phyloP scores from a whole-genome alignment of 768 basidiomycete genomes.

The Pulveroboletus sp. region DNA sequence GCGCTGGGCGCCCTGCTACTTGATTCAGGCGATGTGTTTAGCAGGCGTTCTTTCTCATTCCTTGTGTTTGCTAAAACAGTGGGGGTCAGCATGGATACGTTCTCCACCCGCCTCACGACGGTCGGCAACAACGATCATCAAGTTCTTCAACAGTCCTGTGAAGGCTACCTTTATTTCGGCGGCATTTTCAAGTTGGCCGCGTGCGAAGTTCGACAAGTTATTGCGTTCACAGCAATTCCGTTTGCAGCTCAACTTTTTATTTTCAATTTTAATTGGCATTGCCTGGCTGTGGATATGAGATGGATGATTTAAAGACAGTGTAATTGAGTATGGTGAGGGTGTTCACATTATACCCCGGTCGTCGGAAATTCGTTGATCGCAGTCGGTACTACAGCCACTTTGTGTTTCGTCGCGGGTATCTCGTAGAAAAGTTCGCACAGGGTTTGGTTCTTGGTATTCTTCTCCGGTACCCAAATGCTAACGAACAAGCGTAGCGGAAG shows the following conservation, averaged over 20 bases:
- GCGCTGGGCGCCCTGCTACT: neutral
- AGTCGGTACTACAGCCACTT: neutral
- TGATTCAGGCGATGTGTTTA: neutral
- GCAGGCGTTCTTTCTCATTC: neutral
- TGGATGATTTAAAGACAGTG: neutral
- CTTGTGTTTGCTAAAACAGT: neutral
- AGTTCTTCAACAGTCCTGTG: neutral
- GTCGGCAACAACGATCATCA: slow-evolving; percentile 1
- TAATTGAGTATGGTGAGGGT: neutral
- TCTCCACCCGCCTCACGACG: slow-evolving; percentile 4
- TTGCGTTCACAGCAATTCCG: slow-evolving; percentile 2
- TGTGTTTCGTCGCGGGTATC: neutral
- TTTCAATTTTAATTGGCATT: neutral
- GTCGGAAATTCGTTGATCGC: neutral
- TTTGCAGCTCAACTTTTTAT: neutral
- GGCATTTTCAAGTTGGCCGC: neutral
- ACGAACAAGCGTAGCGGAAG: neutral
- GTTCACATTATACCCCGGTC: neutral
- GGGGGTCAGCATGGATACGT: slow-evolving; percentile 9
- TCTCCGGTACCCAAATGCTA: too few species aligned
- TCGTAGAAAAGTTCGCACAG: neutral
- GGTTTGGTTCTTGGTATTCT: neutral
- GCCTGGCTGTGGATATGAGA: neutral
- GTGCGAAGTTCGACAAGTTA: neutral
- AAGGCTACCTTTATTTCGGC: neutral